phyloP scores from a whole-genome alignment of 306 rosid genomes.

The Medicago ruthenica region DNA sequence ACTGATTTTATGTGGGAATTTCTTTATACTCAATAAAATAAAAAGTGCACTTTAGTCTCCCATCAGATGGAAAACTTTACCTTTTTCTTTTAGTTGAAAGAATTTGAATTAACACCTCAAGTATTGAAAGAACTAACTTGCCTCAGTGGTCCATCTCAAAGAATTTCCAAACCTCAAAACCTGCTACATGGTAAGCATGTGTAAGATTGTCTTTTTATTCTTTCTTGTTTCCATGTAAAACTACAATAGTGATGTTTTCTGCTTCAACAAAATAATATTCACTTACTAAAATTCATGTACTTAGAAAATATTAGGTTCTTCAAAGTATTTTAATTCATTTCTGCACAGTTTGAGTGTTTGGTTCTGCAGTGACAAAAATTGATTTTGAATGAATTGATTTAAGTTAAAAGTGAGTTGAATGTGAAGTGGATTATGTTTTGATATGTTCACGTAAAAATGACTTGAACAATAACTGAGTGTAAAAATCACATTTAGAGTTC shows the following conservation, averaged over 20 bases:
- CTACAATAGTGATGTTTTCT: background rate
- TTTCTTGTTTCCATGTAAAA: background rate
- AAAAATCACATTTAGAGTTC: no score
- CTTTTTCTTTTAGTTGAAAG: slow-evolving; percentile 43
- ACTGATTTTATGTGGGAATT: slow-evolving; percentile 15
- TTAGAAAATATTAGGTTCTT: background rate
- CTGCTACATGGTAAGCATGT: slow-evolving; percentile 39
- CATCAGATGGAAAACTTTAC: no score
- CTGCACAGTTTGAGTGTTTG: background rate
- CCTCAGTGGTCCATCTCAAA: slow-evolving; percentile 32
- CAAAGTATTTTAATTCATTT: slow-evolving; percentile 4
- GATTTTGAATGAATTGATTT: no score
- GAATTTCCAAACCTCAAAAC: slow-evolving; percentile 43
- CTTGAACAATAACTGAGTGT: no score
- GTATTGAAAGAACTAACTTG: slow-evolving; percentile 28
- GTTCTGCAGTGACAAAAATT: no score
- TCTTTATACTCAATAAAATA: slow-evolving; percentile 22
- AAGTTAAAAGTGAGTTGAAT: no score
- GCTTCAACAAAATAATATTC: background rate
- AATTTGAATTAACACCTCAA: slow-evolving; percentile 26
- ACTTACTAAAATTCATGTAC: background rate
- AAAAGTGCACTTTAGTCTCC: slow-evolving; percentile 40
- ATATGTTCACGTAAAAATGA: no score
- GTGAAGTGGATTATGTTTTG: no score
- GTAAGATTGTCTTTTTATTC: slow-evolving; percentile 1